A percentile compares a stretch with the other conserved stretches of the same genome.
phyloP scores from a whole-genome alignment of 1,284 basidiomycete genomes.

The Sporisorium exsertum region DNA sequence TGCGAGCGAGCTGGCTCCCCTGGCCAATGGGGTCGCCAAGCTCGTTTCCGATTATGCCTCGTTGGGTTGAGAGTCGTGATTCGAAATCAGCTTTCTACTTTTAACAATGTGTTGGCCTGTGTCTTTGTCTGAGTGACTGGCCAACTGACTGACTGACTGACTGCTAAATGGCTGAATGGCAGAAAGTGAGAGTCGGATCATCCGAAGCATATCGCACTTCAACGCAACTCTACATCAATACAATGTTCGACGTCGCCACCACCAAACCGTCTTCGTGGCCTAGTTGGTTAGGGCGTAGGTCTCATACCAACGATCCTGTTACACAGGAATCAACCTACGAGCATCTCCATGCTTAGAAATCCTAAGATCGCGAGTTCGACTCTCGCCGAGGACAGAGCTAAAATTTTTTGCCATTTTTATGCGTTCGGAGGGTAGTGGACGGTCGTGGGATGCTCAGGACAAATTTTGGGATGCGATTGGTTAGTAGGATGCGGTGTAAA shows the following conservation, averaged over 20 bases:
- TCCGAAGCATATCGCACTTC: background rate
- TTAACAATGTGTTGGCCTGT: background rate
- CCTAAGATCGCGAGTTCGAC: constrained; percentile 56
- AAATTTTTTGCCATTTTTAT: constrained; percentile 2
- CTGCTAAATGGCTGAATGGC: too few relatives aligned
- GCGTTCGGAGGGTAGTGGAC: background rate
- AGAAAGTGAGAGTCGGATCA: background rate
- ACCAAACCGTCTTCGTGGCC: constrained; percentile 38
- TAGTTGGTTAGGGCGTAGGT: constrained; percentile 55
- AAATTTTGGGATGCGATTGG: background rate
- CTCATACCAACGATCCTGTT: constrained; percentile 50
- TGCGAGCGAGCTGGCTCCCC: constrained; percentile 77
- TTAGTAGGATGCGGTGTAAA: background rate
- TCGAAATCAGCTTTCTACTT: background rate
- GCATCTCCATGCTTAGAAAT: constrained; percentile 26
- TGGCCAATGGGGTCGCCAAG: constrained; percentile 60
- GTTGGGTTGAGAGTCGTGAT: background rate
- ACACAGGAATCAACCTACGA: constrained; percentile 36
- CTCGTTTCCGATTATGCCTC: constrained; percentile 53
- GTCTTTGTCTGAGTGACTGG: too few relatives aligned
- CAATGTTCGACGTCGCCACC: too few relatives aligned
- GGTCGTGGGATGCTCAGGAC: background rate
- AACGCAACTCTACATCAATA: background rate
- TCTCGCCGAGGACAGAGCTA: constrained; percentile 52
- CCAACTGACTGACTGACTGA: too few relatives aligned